These are phyloP conservation scores for Crithidia fasciculata DNA, from an alignment of 208 protist species.

Conservation along the genomic window DNA sequence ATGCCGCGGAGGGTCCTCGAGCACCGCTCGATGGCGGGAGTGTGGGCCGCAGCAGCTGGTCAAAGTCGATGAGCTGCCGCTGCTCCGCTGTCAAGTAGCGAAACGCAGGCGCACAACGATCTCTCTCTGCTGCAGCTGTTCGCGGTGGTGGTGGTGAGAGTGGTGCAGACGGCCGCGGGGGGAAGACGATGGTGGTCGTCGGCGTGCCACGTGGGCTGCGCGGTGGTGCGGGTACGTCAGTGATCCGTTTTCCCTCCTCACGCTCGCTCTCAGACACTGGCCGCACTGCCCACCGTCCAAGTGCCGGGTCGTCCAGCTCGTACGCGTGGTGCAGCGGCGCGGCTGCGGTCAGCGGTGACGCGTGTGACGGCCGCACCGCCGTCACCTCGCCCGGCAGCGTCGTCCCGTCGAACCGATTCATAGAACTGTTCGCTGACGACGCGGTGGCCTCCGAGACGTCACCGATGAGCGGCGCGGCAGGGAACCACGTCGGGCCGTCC, in stretches of 20 bases:
- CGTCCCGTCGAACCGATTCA: not conserved
- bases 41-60: slow-evolving; percentile 32
- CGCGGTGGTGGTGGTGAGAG: not conserved
- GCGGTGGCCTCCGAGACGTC: slow-evolving; percentile 13
- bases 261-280: no score
- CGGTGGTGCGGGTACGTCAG: no score
- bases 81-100: slow-evolving; percentile 34
- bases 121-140: not conserved
- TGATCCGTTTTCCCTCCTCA: no score
- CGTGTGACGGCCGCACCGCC: no score
- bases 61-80: slow-evolving; percentile 45
- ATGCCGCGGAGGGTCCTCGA: not conserved
- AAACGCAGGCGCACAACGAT: not conserved
- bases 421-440: not conserved
- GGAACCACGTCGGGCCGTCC: slow-evolving; percentile 14
- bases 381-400: no score
- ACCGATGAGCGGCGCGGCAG: slow-evolving; percentile 3
- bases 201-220: not conserved
- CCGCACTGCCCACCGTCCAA: no score
- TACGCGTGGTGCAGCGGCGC: no score
- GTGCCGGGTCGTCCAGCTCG: no score
- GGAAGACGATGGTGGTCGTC: not conserved
- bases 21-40: not conserved
- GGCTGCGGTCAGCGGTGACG: no score
- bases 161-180: not conserved